Evolutionary conservation across 2,329 filamentous ascomycete genomes (phyloP).

Genomic region (Aspergillus aculeatus): DNA sequence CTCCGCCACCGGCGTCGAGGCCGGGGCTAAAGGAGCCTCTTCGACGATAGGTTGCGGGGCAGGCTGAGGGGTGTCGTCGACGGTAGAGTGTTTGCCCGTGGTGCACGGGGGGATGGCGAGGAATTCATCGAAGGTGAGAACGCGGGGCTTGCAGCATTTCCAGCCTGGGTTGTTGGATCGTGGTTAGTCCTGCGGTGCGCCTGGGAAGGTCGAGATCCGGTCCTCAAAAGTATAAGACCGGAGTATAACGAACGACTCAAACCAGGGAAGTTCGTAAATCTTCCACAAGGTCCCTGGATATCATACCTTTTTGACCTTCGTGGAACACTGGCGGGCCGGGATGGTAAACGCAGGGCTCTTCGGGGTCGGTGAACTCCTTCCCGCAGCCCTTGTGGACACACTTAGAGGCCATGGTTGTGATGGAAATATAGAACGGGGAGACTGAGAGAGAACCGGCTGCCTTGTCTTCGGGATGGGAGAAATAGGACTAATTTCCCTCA

Average conservation of each 20-base stretch:
- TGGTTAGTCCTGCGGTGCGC: neutral
- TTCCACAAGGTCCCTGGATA: constrained; percentile 27
- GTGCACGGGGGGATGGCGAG: constrained; percentile 90
- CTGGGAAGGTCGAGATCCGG: neutral
- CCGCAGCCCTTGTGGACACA: constrained; percentile 96
- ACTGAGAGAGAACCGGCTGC: neutral
- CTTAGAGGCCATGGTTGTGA: constrained; percentile 54
- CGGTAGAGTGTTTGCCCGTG: constrained; percentile 84
- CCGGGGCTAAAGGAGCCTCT: constrained; percentile 23
- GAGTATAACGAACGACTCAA: neutral
- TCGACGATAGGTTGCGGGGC: constrained; percentile 38
- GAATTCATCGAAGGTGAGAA: constrained; percentile 98
- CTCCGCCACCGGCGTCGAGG: constrained; percentile 17
- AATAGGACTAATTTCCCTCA: neutral
- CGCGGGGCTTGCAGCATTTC: constrained; percentile 98
- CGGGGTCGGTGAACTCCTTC: constrained; percentile 77
- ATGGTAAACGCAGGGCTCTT: constrained; percentile 87
- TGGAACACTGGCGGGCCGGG: constrained; percentile 93
- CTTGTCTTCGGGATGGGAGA: neutral
- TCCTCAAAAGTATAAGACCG: neutral
- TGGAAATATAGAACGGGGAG: neutral
- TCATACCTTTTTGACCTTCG: constrained; percentile 93
- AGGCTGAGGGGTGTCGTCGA: constrained; percentile 66
- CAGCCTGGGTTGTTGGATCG: constrained; percentile 62
- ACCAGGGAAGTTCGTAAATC: neutral